Evolutionary conservation across 2,329 filamentous ascomycete genomes (phyloP).

Genomic region (Phoma sp.): DNA sequence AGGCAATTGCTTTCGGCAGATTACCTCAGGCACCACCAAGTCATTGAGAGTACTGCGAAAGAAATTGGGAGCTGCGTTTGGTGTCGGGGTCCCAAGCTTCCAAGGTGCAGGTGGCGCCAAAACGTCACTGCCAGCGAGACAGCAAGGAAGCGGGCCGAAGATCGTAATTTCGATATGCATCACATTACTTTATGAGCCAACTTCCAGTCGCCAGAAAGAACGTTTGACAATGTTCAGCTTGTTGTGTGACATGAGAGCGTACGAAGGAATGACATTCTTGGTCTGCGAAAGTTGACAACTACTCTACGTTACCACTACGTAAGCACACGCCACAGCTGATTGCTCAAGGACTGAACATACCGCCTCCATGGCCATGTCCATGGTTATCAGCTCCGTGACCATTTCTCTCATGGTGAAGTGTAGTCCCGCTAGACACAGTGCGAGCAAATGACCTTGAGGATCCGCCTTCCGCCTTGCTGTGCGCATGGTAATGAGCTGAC

Average conservation of each 20-base stretch:
- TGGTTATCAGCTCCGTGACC: conserved; percentile 3
- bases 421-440: conserved; percentile 26
- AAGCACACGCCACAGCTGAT: not conserved
- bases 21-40: conserved; percentile 1
- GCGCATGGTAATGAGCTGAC: conserved; percentile 23
- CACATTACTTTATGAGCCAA: too few relatives aligned
- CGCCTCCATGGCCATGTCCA: conserved; percentile 6
- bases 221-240: not conserved
- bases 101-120: not conserved
- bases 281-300: not conserved
- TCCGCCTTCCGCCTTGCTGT: conserved; percentile 16
- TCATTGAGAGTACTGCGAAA: not conserved
- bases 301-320: conserved; percentile 13
- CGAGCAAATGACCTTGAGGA: conserved; percentile 14
- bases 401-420: conserved; percentile 24
- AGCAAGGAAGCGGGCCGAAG: too few relatives aligned
- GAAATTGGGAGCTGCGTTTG: not conserved
- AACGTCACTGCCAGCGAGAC: not conserved
- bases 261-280: conserved; percentile 4
- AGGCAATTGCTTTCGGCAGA: not conserved
- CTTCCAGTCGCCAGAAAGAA: too few relatives aligned
- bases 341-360: conserved; percentile 17
- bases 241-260: conserved; percentile 1
- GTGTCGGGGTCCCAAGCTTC: too few relatives aligned
- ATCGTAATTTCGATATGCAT: too few relatives aligned